A percentile compares a stretch with the other conserved stretches of the same genome.
phyloP scores from a whole-genome alignment of 768 basidiomycete species.

The Dictyophora rubrovolvata region DNA sequence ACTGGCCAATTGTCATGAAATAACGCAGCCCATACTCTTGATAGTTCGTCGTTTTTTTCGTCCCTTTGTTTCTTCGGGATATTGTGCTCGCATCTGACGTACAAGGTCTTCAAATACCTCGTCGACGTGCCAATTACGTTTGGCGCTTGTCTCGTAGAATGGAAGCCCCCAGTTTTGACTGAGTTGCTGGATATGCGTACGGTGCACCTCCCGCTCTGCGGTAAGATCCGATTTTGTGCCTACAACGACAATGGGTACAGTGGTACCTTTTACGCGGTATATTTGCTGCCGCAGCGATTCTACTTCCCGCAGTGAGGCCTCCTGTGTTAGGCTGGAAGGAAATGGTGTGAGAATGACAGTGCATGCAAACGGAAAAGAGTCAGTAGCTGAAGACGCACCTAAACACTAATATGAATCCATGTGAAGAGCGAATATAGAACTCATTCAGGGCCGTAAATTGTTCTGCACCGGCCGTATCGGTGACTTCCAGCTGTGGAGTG shows the following conservation, averaged over 20 bases:
- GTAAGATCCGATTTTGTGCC: conserved; percentile 79
- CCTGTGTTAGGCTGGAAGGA: conserved; percentile 58
- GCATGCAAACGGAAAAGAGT: background rate
- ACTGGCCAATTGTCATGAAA: conserved; percentile 24
- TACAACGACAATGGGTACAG: conserved; percentile 73
- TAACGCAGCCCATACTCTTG: conserved; percentile 18
- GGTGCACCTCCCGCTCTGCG: conserved; percentile 70
- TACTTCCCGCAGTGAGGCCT: conserved; percentile 70
- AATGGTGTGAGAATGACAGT: background rate
- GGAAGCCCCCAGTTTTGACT: conserved; percentile 59
- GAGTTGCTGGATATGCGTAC: conserved; percentile 51
- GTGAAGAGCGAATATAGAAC: conserved; percentile 48
- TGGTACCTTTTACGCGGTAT: conserved; percentile 60
- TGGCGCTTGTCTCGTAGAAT: conserved; percentile 84
- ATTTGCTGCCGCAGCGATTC: conserved; percentile 76
- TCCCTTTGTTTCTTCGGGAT: conserved; percentile 39
- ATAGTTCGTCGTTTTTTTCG: conserved; percentile 20
- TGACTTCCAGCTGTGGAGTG: conserved; percentile 53
- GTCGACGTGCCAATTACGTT: conserved; percentile 68
- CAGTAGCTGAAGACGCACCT: conserved; percentile 33
- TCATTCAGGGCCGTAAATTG: conserved; percentile 77
- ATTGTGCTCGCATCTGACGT: conserved; percentile 60
- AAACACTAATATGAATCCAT: conserved; percentile 21
- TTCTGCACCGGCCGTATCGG: conserved; percentile 81
- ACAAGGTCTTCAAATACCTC: conserved; percentile 74